Percentiles rank a stretch among this genome's conserved stretches.
Conservation (phyloP, 1,139 yeast genomes). For the Wickerhamomyces sp. region DNA sequence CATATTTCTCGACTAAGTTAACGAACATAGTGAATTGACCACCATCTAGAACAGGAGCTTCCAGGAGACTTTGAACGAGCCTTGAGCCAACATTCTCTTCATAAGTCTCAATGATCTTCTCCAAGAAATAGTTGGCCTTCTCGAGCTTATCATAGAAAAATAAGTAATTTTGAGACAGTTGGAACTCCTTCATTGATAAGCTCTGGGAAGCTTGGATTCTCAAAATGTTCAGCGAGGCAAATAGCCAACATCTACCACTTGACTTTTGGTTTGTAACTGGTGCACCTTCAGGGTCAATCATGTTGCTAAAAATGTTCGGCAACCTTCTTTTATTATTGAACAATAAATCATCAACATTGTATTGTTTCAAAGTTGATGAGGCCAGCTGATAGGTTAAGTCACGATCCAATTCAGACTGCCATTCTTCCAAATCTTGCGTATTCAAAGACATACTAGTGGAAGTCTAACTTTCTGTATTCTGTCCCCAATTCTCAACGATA, state of each 20-base stretch:
- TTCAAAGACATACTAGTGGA: constrained; percentile 13
- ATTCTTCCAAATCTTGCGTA: constrained; percentile 20
- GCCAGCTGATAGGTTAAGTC: constrained; percentile 34
- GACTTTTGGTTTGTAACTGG: constrained; percentile 71
- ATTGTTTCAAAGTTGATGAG: constrained; percentile 33
- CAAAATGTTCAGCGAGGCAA: constrained; percentile 73
- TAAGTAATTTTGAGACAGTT: constrained; percentile 66
- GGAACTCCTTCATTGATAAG: constrained; percentile 64
- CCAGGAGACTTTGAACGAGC: constrained; percentile 54
- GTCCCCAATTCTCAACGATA: no score
- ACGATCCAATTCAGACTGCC: constrained; percentile 27
- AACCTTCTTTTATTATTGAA: constrained; percentile 15
- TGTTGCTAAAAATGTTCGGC: constrained; percentile 45
- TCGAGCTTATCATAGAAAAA: constrained; percentile 74
- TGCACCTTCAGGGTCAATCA: constrained; percentile 55
- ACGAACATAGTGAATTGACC: constrained; percentile 85
- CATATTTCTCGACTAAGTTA: constrained; percentile 70
- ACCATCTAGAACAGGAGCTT: constrained; percentile 70
- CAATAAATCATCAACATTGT: constrained; percentile 30
- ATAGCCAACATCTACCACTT: constrained; percentile 85
- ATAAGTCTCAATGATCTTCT: constrained; percentile 65
- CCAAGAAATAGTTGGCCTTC: constrained; percentile 71
- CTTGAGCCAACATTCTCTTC: constrained; percentile 63
- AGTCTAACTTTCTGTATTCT: neutral
- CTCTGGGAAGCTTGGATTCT: constrained; percentile 58